Conservation (phyloP, 805 yeast genomes). For the Scheffersomyces lignosus region DNA sequence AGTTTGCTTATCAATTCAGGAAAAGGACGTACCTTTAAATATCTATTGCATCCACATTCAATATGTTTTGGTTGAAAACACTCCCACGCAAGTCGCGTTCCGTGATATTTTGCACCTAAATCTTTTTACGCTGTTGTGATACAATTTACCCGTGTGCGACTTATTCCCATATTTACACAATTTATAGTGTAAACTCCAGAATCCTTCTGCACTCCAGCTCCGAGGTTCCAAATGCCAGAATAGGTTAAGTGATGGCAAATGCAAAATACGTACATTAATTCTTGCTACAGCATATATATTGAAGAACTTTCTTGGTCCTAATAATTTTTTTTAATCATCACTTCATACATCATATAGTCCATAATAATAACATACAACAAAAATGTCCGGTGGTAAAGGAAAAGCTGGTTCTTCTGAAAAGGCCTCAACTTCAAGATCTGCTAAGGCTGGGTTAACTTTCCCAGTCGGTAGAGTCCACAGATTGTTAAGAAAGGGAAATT, state of each 20-base stretch:
- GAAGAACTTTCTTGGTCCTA: no score
- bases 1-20: no score
- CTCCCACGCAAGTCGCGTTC: no score
- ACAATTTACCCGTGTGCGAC: not conserved
- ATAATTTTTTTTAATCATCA: no score
- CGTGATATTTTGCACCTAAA: no score
- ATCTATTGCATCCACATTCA: no score
- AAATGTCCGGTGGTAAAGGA: conserved; percentile 84
- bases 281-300: no score
- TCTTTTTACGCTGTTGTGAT: no score
- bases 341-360: no score
- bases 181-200: not conserved
- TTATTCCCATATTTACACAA: not conserved
- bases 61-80: no score
- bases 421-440: conserved; percentile 96
- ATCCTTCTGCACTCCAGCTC: not conserved
- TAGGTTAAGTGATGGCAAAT: not conserved
- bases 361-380: conserved; percentile 19
- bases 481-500: conserved; percentile 93
- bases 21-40: no score
- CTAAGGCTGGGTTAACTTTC: conserved; percentile 98
- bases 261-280: no score
- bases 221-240: not conserved
- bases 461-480: conserved; percentile 99
- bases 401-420: conserved; percentile 94